Base-by-base conservation (phyloP, 306 rosid species). In the Benincasa hispida region DNA sequence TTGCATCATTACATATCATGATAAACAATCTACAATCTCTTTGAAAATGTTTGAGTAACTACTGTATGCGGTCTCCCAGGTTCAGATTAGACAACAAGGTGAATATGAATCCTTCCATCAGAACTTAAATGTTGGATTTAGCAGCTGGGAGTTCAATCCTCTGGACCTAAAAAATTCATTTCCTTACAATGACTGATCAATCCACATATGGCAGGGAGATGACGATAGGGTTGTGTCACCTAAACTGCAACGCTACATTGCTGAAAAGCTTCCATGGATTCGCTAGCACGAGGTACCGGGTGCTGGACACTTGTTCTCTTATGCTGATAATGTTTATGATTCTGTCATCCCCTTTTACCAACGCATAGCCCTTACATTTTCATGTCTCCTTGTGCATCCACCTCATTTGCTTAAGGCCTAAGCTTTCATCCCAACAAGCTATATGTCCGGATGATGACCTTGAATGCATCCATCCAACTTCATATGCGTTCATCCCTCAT, bases 171-270 rank as follows among this genome's bases (percentile, higher is more conserved):
- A 83, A 84, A 93, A 90, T 56, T 97, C 97, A 24, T 93, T 90
- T 78, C 91, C 88, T 27, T 79, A 61, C 48, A 85, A 83, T 22
- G 92, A 89, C 77, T 92, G 87, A 45, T 85, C 88, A 1, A 90
- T 91, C 55, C 97, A 93, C 81, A 21, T 93, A 76, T 93, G 97
- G 97, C 98, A 93, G 1, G 98, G 98, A 58, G 96, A 87, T 12
- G 90, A 93, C 0, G 98, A 93, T 83, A 0, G 15, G 63, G 1
- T 91, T n/a, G 94, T 87, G 59, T 91, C 91, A n/a, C 89, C 81
- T 57, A 79, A 70, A 6, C 63, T 84, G 56, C 91, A 91, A 62
- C 84, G 91, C 35, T 78, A 86, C 84, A 88, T 91, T 74, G 90
- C 78, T 0, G 84, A 88, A 75, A 82, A 56, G 34, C 91, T 93